phyloP scores from a whole-genome alignment of 2,329 filamentous ascomycete species.

The Neospermospora avenae region DNA sequence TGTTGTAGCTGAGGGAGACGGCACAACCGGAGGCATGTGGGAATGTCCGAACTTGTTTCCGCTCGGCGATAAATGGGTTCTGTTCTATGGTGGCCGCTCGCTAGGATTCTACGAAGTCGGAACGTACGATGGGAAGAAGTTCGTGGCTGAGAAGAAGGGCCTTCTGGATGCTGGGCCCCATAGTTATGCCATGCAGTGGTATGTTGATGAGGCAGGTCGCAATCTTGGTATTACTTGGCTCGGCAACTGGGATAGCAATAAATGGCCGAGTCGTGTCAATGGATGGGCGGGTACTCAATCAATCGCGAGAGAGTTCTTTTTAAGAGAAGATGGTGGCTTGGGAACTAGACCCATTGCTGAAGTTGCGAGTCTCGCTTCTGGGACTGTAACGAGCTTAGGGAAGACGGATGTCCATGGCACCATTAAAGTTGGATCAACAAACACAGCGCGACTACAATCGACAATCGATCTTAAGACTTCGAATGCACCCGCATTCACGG shows the following conservation, averaged over 20 bases:
- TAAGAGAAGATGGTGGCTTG: slow-evolving; percentile 31
- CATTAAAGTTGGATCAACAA: slow-evolving; percentile 23
- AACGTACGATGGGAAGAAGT: slow-evolving; percentile 59
- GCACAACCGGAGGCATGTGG: slow-evolving; percentile 44
- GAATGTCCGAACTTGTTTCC: slow-evolving; percentile 48
- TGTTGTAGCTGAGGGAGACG: slow-evolving; percentile 33
- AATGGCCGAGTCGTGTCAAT: slow-evolving; percentile 32
- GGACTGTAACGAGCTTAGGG: slow-evolving; percentile 18
- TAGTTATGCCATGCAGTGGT: slow-evolving; percentile 33
- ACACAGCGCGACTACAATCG: slow-evolving; percentile 30
- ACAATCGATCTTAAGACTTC: slow-evolving; percentile 26
- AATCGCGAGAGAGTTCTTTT: slow-evolving; percentile 33
- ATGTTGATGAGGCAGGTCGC: slow-evolving; percentile 31
- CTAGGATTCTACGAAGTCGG: slow-evolving; percentile 53
- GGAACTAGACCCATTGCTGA: slow-evolving; percentile 30
- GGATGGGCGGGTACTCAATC: slow-evolving; percentile 34
- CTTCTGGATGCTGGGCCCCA: slow-evolving; percentile 42
- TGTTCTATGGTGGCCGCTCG: slow-evolving; percentile 51
- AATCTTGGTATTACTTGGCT: slow-evolving; percentile 53
- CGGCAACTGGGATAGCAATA: slow-evolving; percentile 46
- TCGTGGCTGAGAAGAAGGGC: slow-evolving; percentile 35
- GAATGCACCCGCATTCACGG: slow-evolving; percentile 29
- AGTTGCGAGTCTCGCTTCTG: slow-evolving; percentile 25
- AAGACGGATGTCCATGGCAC: slow-evolving; percentile 19
- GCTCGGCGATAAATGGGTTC: slow-evolving; percentile 37